A percentile compares a stretch with the other conserved stretches of the same genome.
These are phyloP conservation scores for Paecilomyces dactylethromorphus DNA, from an alignment of 2,329 filamentous ascomycete genomes.

Conservation along the genomic window DNA sequence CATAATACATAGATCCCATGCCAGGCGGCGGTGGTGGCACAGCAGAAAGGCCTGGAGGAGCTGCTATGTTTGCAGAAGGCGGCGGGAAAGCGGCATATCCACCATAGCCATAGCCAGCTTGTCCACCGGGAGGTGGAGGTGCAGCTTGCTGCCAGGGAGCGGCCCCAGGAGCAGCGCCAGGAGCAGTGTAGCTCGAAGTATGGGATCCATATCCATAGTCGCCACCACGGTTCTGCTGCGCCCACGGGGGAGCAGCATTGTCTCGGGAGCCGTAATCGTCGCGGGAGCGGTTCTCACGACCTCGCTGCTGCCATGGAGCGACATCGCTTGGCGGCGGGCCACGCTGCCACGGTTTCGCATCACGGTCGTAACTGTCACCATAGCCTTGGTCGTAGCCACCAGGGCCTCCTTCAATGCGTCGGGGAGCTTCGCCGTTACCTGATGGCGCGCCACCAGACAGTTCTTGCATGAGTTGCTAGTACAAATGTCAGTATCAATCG, in stretches of 20 bases:
- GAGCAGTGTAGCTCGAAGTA: constrained; percentile 32
- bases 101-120: constrained; percentile 51
- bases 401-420: constrained; percentile 81
- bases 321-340: constrained; percentile 69
- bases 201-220: constrained; percentile 36
- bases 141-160: constrained; percentile 60
- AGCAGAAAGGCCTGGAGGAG: constrained; percentile 37
- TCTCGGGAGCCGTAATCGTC: constrained; percentile 40
- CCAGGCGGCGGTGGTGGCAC: constrained; percentile 42
- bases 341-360: constrained; percentile 77
- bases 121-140: constrained; percentile 32
- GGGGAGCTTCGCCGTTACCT: constrained; percentile 55
- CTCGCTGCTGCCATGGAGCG: constrained; percentile 66
- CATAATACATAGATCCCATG: constrained; percentile 33
- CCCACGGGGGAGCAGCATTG: constrained; percentile 28
- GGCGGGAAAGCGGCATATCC: constrained; percentile 44
- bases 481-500: constrained; percentile 35
- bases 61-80: constrained; percentile 40
- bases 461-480: constrained; percentile 93
- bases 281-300: constrained; percentile 48
- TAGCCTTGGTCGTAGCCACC: constrained; percentile 52
- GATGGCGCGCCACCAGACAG: constrained; percentile 66
- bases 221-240: constrained; percentile 36
- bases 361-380: constrained; percentile 42
- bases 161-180: constrained; percentile 36